Percentiles rank a stretch among this genome's conserved stretches.
Conservation (phyloP, 345 rosid species). For the Syzygium oleosum region DNA sequence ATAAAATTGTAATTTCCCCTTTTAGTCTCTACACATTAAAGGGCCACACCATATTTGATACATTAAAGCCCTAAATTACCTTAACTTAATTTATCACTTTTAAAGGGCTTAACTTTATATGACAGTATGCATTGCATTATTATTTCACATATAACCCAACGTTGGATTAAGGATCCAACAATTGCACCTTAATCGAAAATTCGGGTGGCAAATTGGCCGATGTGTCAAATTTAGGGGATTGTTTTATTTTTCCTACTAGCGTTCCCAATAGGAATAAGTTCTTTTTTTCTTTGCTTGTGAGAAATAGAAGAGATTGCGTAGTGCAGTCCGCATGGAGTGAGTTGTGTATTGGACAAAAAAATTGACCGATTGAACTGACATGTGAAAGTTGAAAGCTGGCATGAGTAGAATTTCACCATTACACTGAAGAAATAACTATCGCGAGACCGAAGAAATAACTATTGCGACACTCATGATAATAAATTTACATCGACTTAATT, state of each 20-base stretch:
- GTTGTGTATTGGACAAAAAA: not conserved
- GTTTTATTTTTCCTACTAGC: not conserved
- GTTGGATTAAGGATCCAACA: too few species aligned
- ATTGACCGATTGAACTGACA: not conserved
- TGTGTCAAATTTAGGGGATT: not conserved
- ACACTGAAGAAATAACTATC: not conserved
- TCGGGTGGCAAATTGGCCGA: not conserved
- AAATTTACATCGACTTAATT: not conserved
- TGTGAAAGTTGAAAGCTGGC: not conserved
- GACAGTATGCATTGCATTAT: too few species aligned
- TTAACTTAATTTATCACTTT: too few species aligned
- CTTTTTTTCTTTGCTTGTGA: too few species aligned
- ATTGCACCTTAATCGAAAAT: not conserved
- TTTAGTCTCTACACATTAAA: too few species aligned
- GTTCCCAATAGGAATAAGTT: not conserved
- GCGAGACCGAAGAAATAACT: not conserved
- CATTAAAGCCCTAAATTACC: too few species aligned
- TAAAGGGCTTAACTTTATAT: too few species aligned
- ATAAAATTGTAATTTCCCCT: too few species aligned
- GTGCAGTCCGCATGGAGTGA: too few species aligned
- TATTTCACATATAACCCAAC: too few species aligned
- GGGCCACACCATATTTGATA: too few species aligned
- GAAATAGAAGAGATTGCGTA: too few species aligned
- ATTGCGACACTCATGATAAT: not conserved
- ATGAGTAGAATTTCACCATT: not conserved